Evolutionary conservation across 2,329 filamentous ascomycete genomes (phyloP), one percentile per base, ranked within the genome.

Genomic region (Phymatotrichopsis omnivora): DNA sequence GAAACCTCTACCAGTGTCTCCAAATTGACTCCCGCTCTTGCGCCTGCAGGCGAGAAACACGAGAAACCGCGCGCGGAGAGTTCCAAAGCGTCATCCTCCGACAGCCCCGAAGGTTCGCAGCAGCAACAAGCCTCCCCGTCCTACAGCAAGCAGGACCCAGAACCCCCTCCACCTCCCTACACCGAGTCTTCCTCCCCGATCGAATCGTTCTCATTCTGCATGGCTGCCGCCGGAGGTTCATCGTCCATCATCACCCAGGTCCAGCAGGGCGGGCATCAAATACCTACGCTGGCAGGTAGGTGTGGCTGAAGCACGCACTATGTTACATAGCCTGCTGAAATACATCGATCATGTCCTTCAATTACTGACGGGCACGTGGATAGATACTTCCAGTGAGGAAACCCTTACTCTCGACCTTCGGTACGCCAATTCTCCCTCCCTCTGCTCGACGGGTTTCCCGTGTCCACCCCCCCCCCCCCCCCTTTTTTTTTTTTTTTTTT

Each of bases 171-270:
- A 47, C 91, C 91, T 49, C 89, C 91, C 46, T 98, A 98, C 65
- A 86, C 84, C 57, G 89, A 96, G 76, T 87, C 89, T 60, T 82
- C 79, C 51, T 95, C 85, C 69, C 91, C 91, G 53, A 78, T 98
- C 64, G 75, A 82, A 51, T 85, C 85, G 47, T 98, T 98, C 62
- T 80, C 82, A 59, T 98, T 93, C 76, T 77, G 94, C 64, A 98
- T 98, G 91, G 87, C 91, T 68, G 84, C 86, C 64, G 87, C 89
- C 68, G 89, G 89, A 73, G 89, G 87, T 69, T 84, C 87, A 59
- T 82, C 87, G 70, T 96, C 91, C 76, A 94, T 98, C 63, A 93
- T 98, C 69, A 98, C 91, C 67, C 91, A 98, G 70, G 91, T 98
- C 59, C 87, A 93, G 64, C 91, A 98, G 67, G 82, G 82, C 56